A percentile compares a stretch with the other conserved stretches of the same genome.
phyloP scores from a whole-genome alignment of 768 basidiomycete genomes.

The Leccinum ochraceum region DNA sequence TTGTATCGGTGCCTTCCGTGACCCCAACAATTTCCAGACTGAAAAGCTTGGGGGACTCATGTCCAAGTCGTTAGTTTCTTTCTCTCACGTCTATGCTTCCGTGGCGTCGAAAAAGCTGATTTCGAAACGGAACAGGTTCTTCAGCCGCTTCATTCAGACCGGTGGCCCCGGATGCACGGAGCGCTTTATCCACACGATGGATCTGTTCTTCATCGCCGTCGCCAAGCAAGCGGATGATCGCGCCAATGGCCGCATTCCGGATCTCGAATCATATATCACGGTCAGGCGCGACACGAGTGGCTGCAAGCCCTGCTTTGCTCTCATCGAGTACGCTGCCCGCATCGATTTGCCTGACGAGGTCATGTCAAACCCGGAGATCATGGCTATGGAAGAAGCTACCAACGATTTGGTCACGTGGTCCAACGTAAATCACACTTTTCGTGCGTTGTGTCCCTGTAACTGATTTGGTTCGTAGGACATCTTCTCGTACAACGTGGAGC shows the following conservation, averaged over 20 bases:
- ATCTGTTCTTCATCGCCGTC: conserved; percentile 44
- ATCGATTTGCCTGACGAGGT: conserved; percentile 57
- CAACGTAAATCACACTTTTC: conserved; percentile 33
- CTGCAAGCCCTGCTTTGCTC: conserved; percentile 49
- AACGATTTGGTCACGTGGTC: conserved; percentile 56
- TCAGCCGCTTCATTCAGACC: conserved; percentile 37
- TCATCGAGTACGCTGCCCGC: conserved; percentile 54
- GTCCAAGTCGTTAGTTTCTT: conserved; percentile 35
- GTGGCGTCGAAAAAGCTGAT: not conserved
- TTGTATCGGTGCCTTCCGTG: conserved; percentile 33
- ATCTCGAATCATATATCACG: conserved; percentile 53
- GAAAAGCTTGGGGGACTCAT: conserved; percentile 32
- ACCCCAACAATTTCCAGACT: conserved; percentile 30
- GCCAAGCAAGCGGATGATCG: conserved; percentile 46
- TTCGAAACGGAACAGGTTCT: conserved; percentile 34
- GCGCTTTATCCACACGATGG: conserved; percentile 43
- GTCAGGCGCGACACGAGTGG: conserved; percentile 57
- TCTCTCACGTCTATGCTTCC: not conserved
- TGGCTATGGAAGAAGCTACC: conserved; percentile 45
- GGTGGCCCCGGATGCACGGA: conserved; percentile 41
- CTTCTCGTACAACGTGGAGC: conserved; percentile 76
- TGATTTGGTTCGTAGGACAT: conserved; percentile 51
- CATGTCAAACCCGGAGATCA: conserved; percentile 50
- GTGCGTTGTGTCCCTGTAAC: not conserved
- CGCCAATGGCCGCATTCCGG: conserved; percentile 37